Evolutionary conservation across 2,329 filamentous ascomycete species (phyloP).

Genomic region (Rutstroemia sp.): DNA sequence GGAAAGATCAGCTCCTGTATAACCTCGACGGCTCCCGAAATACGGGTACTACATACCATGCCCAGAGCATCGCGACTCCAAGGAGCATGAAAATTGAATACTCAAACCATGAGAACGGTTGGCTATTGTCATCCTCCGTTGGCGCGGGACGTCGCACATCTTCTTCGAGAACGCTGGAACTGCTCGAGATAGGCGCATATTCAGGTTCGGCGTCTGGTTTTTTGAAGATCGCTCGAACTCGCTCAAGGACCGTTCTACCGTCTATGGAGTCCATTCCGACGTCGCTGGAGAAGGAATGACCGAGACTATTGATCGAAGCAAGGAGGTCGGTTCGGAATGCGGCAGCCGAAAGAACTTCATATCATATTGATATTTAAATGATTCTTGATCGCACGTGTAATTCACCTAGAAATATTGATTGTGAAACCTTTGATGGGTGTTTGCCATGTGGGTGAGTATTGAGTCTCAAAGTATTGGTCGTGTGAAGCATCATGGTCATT

Average conservation of each 20-base stretch:
- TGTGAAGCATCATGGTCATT: too few relatives aligned
- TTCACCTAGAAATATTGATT: background rate
- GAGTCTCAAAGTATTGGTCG: background rate
- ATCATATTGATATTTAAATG: background rate
- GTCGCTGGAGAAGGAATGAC: background rate
- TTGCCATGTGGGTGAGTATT: constrained; percentile 7
- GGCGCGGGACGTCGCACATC: constrained; percentile 10
- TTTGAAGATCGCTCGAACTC: constrained; percentile 20
- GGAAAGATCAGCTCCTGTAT: constrained; percentile 4
- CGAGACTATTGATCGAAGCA: background rate
- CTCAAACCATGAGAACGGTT: constrained; percentile 74
- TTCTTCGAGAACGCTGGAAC: constrained; percentile 7
- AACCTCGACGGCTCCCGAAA: constrained; percentile 3
- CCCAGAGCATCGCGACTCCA: constrained; percentile 94
- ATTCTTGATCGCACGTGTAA: constrained; percentile 2
- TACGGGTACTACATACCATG: constrained; percentile 60
- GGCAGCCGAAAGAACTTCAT: background rate
- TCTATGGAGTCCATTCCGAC: constrained; percentile 4
- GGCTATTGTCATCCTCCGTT: constrained; percentile 16
- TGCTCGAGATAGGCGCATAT: constrained; percentile 22
- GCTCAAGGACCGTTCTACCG: constrained; percentile 15
- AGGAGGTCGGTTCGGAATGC: constrained; percentile 1
- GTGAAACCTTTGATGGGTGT: constrained; percentile 10
- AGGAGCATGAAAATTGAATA: constrained; percentile 80
- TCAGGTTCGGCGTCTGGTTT: constrained; percentile 17